A percentile compares a stretch with the other conserved stretches of the same genome.
Evolutionary conservation across 371 early-diverging fungal genomes (phyloP).

Genomic region (Zychaea mexicana): DNA sequence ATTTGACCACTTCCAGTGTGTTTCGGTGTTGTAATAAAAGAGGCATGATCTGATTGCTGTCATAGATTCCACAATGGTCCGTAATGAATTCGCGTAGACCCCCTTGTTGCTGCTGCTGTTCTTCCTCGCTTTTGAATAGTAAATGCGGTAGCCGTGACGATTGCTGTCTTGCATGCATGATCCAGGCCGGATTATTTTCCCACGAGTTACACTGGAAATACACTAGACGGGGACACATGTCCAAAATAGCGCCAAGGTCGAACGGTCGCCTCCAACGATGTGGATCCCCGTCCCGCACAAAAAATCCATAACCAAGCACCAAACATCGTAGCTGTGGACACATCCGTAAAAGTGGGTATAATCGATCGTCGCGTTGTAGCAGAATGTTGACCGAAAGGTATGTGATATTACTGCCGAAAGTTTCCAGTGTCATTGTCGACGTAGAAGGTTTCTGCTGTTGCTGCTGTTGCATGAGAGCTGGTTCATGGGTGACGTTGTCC

Average conservation of each 20-base stretch:
- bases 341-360: background rate
- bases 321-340: conserved; percentile 1
- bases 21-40: background rate
- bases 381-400: background rate
- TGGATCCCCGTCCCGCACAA: background rate
- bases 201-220: conserved; percentile 6
- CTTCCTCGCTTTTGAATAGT: too few species aligned
- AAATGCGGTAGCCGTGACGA: background rate
- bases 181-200: background rate
- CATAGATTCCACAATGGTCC: background rate
- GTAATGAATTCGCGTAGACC: background rate
- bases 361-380: background rate
- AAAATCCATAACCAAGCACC: background rate
- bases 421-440: too few species aligned
- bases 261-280: background rate
- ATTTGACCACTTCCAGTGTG: background rate
- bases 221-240: background rate
- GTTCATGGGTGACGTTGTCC: background rate
- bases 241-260: background rate
- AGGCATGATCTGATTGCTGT: background rate
- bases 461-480: background rate
- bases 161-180: background rate
- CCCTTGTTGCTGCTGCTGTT: background rate
- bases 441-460: background rate
- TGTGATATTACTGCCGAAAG: too few species aligned